phyloP scores from a whole-genome alignment of 148 eudicot genomes.

The Agrostemma githago region DNA sequence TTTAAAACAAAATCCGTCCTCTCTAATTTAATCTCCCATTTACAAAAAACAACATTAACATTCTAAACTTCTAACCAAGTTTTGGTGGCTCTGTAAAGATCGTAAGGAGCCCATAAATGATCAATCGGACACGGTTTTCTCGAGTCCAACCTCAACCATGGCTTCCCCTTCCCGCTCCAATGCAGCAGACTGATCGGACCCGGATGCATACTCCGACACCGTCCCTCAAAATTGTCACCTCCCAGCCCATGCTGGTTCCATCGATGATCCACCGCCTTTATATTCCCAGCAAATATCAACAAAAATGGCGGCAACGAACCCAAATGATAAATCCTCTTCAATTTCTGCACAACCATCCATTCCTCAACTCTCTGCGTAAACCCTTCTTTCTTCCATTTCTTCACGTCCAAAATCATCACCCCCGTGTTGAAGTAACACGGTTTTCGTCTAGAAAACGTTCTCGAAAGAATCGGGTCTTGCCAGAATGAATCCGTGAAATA shows the following conservation, averaged over 20 bases:
- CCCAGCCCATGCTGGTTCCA: constrained; percentile 40
- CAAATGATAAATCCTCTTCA: constrained; percentile 29
- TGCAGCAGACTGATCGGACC: constrained; percentile 36
- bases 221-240: constrained; percentile 36
- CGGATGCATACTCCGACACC: constrained; percentile 32
- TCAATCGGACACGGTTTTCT: constrained; percentile 35
- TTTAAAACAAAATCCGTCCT: no score
- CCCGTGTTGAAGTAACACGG: constrained; percentile 57
- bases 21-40: no score
- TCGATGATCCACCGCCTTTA: constrained; percentile 31
- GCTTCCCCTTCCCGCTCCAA: constrained; percentile 41
- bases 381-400: constrained; percentile 28
- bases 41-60: background rate
- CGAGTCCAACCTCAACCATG: constrained; percentile 34
- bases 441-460: constrained; percentile 30
- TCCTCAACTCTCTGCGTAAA: constrained; percentile 29
- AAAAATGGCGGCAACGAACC: constrained; percentile 34
- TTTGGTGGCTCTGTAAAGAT: constrained; percentile 27
- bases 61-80: constrained; percentile 25
- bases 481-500: constrained; percentile 46
- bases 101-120: constrained; percentile 38
- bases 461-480: constrained; percentile 28
- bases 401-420: constrained; percentile 40
- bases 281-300: constrained; percentile 31
- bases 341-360: constrained; percentile 35